Percentiles rank a stretch among this genome's conserved stretches.
These are phyloP conservation scores for Agapanthus africanus DNA, from an alignment of 106 monocot genomes.

Conservation along the genomic window DNA sequence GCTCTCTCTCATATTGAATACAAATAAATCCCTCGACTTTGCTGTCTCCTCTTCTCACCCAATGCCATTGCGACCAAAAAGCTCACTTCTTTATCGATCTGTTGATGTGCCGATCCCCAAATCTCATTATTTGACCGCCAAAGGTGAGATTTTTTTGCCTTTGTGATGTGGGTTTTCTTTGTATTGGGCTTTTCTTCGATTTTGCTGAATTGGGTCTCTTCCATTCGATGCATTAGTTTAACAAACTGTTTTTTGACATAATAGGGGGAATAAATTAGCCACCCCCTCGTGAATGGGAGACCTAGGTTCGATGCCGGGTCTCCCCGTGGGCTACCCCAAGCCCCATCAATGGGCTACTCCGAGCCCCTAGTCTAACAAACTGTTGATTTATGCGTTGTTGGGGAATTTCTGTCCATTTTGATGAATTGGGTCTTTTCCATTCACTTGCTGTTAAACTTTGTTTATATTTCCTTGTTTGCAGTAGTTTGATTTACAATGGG, in stretches of 20 bases:
- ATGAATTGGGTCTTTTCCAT: background rate
- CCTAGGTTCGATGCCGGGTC: too few relatives aligned
- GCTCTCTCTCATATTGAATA: constrained; percentile 2
- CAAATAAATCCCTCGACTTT: background rate
- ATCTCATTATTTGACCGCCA: background rate
- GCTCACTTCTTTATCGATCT: background rate
- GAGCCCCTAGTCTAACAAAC: too few relatives aligned
- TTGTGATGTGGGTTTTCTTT: too few relatives aligned
- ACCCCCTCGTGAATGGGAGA: too few relatives aligned
- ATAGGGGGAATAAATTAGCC: too few relatives aligned
- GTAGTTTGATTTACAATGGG: constrained; percentile 8
- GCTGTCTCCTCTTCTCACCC: background rate
- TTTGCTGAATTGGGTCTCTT: background rate
- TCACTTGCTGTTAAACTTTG: background rate
- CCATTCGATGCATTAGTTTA: too few relatives aligned
- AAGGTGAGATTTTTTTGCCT: constrained; percentile 8
- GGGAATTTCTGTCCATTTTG: background rate
- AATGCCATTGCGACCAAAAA: background rate
- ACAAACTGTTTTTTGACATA: too few relatives aligned
- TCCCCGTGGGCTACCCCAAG: too few relatives aligned
- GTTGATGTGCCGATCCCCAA: background rate
- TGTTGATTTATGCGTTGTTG: too few relatives aligned
- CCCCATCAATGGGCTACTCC: too few relatives aligned
- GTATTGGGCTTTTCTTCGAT: background rate
- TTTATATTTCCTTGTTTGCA: background rate